Evolutionary conservation across 2,329 filamentous ascomycete genomes (phyloP).

Genomic region (Gaeumannomyces sp.): DNA sequence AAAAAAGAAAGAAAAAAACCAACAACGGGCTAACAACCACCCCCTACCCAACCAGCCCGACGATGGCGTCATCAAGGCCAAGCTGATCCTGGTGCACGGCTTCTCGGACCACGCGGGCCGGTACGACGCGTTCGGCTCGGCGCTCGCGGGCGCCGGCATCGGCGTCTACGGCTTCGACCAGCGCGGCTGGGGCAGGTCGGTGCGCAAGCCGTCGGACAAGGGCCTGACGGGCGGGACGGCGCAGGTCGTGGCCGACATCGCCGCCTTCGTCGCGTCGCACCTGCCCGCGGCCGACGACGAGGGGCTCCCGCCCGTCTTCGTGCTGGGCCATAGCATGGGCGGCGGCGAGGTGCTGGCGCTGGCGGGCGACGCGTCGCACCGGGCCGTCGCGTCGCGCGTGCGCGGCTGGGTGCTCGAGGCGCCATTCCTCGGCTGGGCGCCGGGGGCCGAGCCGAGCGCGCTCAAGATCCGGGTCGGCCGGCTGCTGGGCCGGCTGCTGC

Average conservation of each 20-base stretch:
- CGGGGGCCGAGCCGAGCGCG: constrained; percentile 54
- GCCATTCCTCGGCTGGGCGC: constrained; percentile 72
- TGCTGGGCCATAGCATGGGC: constrained; percentile 90
- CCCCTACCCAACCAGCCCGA: constrained; percentile 38
- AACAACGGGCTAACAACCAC: not conserved
- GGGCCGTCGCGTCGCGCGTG: constrained; percentile 51
- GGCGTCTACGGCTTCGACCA: constrained; percentile 77
- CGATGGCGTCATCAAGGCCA: constrained; percentile 53
- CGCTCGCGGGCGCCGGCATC: constrained; percentile 64
- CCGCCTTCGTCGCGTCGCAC: constrained; percentile 61
- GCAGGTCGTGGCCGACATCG: constrained; percentile 71
- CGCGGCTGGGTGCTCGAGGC: constrained; percentile 69
- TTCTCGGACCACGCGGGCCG: constrained; percentile 81
- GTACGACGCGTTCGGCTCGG: constrained; percentile 69
- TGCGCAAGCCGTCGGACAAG: constrained; percentile 51
- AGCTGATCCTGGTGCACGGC: constrained; percentile 78
- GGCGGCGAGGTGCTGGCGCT: constrained; percentile 68
- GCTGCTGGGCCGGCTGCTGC: constrained; percentile 61
- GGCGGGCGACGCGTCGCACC: constrained; percentile 37
- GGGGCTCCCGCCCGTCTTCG: constrained; percentile 59
- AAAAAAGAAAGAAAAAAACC: not conserved
- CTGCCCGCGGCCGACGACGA: constrained; percentile 30
- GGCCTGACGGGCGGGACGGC: constrained; percentile 70
- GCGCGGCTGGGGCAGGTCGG: constrained; percentile 79
- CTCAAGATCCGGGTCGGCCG: constrained; percentile 61